Conservation (phyloP, 495 filamentous ascomycete genomes). For the Thozetella sp. region DNA sequence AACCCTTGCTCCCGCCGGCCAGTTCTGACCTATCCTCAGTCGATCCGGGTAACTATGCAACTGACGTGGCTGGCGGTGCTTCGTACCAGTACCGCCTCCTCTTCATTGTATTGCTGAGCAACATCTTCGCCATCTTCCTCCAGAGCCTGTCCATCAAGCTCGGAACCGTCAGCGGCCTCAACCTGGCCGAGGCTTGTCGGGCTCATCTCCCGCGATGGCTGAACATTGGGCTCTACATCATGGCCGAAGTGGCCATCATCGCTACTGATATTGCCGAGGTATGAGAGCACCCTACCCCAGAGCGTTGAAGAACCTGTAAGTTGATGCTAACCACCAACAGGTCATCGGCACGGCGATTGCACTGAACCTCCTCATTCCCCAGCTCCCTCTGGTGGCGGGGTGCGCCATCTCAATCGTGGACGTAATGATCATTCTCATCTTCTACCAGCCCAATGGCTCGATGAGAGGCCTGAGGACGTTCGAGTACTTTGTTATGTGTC, state of each 20-base stretch:
- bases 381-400: constrained; percentile 82
- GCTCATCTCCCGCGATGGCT: constrained; percentile 78
- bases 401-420: constrained; percentile 85
- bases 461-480: constrained; percentile 77
- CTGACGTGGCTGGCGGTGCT: constrained; percentile 76
- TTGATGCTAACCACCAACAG: constrained; percentile 35
- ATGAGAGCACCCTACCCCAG: neutral
- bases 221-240: constrained; percentile 70
- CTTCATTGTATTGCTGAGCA: constrained; percentile 81
- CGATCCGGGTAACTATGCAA: constrained; percentile 85
- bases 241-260: constrained; percentile 81
- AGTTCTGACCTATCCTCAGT: constrained; percentile 55
- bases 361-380: constrained; percentile 75
- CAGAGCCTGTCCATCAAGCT: constrained; percentile 84
- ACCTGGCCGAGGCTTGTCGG: constrained; percentile 77
- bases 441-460: constrained; percentile 76
- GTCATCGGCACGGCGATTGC: constrained; percentile 91
- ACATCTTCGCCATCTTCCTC: constrained; percentile 81
- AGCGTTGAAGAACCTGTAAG: neutral
- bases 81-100: constrained; percentile 67
- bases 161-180: constrained; percentile 81
- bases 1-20: too few relatives aligned
- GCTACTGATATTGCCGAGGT: constrained; percentile 89
- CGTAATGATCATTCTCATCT: constrained; percentile 82
- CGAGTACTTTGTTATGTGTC: constrained; percentile 75